Conservation (phyloP, 148 eudicot species). For the Cornus kousa region DNA sequence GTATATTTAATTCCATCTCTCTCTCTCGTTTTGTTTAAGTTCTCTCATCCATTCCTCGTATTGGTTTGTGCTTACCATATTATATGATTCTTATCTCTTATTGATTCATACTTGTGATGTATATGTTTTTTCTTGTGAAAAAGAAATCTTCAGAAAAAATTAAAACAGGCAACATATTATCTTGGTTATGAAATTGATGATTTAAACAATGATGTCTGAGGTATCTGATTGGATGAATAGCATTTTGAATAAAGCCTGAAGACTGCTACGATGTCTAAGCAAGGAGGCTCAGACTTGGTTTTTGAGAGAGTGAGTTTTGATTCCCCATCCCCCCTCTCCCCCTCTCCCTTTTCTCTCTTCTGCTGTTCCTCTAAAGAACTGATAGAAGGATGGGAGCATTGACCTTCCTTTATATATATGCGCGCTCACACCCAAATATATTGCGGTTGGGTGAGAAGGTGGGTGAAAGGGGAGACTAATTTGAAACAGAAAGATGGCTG, state of each 20-base stretch:
- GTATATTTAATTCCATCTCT: not conserved
- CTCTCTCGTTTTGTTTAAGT: not conserved
- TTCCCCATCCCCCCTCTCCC: not conserved
- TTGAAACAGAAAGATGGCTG: not conserved
- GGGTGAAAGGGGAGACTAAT: no score
- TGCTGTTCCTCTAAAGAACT: not conserved
- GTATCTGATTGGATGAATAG: not conserved
- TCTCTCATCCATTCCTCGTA: not conserved
- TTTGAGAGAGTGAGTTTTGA: not conserved
- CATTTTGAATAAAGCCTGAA: not conserved
- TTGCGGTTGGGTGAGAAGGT: no score
- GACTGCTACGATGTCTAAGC: not conserved
- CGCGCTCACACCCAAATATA: no score
- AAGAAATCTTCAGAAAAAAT: no score
- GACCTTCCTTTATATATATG: no score
- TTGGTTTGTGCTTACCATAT: not conserved
- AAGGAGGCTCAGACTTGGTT: not conserved
- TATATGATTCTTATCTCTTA: no score
- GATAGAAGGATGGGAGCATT: not conserved
- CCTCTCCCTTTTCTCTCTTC: not conserved
- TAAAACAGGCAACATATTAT: no score
- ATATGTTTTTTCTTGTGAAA: no score
- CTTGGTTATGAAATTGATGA: not conserved
- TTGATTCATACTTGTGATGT: no score
- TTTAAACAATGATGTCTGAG: not conserved